Percentiles rank a stretch among this genome's conserved stretches.
These are phyloP conservation scores for Sphaerulina populicola DNA, from an alignment of 2,329 filamentous ascomycete species.

Conservation along the genomic window DNA sequence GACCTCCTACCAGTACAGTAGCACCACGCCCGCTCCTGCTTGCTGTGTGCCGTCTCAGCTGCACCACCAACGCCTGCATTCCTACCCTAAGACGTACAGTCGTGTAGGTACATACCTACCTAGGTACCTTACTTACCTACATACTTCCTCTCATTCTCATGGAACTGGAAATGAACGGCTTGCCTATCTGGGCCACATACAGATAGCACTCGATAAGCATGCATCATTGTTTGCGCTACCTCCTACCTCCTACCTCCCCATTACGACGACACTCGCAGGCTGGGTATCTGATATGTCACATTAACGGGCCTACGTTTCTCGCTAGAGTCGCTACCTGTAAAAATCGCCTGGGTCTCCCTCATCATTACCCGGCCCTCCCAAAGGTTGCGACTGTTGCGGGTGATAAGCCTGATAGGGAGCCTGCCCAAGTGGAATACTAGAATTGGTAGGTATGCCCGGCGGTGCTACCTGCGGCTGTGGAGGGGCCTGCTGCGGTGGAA, in stretches of 20 bases:
- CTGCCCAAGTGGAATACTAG: slow-evolving; percentile 5
- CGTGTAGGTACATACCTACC: too few species aligned
- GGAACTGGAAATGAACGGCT: neutral
- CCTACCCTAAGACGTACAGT: too few species aligned
- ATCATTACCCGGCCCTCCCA: slow-evolving; percentile 56
- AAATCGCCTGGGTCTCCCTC: slow-evolving; percentile 32
- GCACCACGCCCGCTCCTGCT: neutral
- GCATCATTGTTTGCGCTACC: slow-evolving; percentile 11
- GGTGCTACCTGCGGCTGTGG: slow-evolving; percentile 29
- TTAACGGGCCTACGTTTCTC: slow-evolving; percentile 2
- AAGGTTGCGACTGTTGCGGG: slow-evolving; percentile 46
- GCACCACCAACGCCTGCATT: neutral
- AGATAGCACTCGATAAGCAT: slow-evolving; percentile 7
- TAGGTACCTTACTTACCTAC: neutral
- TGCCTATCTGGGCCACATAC: slow-evolving; percentile 6
- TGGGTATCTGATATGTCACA: slow-evolving; percentile 4
- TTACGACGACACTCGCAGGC: slow-evolving; percentile 8
- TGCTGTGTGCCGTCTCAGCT: slow-evolving; percentile 1
- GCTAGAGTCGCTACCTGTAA: slow-evolving; percentile 30
- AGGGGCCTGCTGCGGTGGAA: slow-evolving; percentile 16
- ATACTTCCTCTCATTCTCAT: neutral
- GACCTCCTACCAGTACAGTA: neutral
- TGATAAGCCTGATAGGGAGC: slow-evolving; percentile 26
- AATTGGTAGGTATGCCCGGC: slow-evolving; percentile 22
- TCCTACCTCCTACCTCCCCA: too few species aligned